phyloP scores from a whole-genome alignment of 306 rosid genomes.

The Vigna mungo region DNA sequence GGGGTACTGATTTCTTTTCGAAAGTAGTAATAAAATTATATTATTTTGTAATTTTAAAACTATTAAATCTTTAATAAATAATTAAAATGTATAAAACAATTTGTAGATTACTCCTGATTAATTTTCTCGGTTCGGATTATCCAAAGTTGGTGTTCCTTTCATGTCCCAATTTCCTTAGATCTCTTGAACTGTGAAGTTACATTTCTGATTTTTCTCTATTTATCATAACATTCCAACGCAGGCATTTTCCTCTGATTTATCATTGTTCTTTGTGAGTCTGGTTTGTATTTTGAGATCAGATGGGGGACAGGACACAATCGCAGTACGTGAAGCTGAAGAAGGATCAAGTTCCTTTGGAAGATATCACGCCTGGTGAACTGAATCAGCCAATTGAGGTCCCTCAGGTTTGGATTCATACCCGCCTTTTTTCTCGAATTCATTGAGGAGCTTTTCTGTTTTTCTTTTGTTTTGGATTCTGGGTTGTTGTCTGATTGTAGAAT shows the following conservation, averaged over 20 bases:
- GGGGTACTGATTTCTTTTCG: no score
- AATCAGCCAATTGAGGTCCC: constrained; percentile 77
- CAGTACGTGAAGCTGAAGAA: constrained; percentile 62
- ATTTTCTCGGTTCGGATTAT: not conserved
- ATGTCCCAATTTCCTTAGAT: constrained; percentile 18
- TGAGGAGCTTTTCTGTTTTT: not conserved
- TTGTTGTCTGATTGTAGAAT: not conserved
- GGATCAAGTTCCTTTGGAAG: constrained; percentile 62
- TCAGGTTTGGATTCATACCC: constrained; percentile 47
- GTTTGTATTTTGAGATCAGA: constrained; percentile 50
- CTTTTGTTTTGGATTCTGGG: not conserved
- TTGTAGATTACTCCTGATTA: not conserved
- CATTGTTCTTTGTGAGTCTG: not conserved
- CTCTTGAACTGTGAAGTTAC: constrained; percentile 5
- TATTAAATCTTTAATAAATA: no score
- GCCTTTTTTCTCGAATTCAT: not conserved
- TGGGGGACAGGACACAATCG: constrained; percentile 75
- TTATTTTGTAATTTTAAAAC: no score
- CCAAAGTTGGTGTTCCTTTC: constrained; percentile 2
- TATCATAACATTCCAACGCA: constrained; percentile 8
- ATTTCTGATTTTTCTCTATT: constrained; percentile 18
- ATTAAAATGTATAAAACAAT: no score
- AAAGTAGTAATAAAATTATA: no score
- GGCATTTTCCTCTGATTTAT: constrained; percentile 28
- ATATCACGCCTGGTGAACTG: constrained; percentile 72